Evolutionary conservation across 2,329 filamentous ascomycete species (phyloP).

Genomic region (Penicillium olsonii): DNA sequence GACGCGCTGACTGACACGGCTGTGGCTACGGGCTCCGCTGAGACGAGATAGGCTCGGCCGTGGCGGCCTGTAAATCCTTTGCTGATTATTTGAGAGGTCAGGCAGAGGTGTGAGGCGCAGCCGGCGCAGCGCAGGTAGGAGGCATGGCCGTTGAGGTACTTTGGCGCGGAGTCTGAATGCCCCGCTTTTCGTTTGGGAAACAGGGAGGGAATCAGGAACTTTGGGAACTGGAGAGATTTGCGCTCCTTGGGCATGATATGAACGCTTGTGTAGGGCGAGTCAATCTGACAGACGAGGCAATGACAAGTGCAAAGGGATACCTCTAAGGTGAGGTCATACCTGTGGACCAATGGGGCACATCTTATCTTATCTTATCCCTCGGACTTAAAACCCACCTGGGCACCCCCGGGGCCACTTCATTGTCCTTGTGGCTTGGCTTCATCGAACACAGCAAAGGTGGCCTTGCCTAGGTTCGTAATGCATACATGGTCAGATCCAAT

Average conservation of each 20-base stretch:
- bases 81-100: conserved; percentile 61
- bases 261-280: background rate
- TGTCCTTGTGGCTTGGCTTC: background rate
- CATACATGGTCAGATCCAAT: too few relatives aligned
- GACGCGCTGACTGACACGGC: conserved; percentile 31
- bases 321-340: conserved; percentile 1
- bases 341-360: background rate
- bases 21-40: conserved; percentile 41
- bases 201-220: conserved; percentile 52
- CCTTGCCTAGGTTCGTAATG: too few relatives aligned
- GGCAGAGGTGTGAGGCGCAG: conserved; percentile 61
- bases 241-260: conserved; percentile 20
- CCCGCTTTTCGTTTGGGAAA: conserved; percentile 38
- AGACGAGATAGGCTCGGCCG: conserved; percentile 64
- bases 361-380: conserved; percentile 1
- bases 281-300: background rate
- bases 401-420: too few relatives aligned
- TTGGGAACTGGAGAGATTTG: conserved; percentile 47
- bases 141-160: conserved; percentile 49
- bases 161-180: conserved; percentile 13
- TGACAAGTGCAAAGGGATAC: background rate
- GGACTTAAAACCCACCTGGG: background rate
- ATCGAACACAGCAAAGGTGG: too few relatives aligned
- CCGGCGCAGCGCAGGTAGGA: conserved; percentile 61
- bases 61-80: conserved; percentile 68